phyloP scores from a whole-genome alignment of 2,329 filamentous ascomycete genomes.

The Colletotrichum agaves region DNA sequence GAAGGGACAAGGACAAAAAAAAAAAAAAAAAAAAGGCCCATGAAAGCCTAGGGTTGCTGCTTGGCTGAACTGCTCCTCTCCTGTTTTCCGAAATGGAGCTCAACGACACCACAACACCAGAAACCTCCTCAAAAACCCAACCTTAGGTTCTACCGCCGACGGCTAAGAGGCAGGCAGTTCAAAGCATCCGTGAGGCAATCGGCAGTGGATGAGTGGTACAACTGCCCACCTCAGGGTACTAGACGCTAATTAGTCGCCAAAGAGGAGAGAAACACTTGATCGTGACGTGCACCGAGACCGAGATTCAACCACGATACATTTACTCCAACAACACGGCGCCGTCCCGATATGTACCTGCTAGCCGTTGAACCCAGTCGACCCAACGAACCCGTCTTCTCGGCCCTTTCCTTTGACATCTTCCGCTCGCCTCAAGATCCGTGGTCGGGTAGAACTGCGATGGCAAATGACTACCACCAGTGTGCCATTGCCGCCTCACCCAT shows the following conservation, averaged over 20 bases:
- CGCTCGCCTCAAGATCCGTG: slow-evolving; percentile 1
- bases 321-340: slow-evolving; percentile 4
- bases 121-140: neutral
- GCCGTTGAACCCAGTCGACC: neutral
- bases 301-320: slow-evolving; percentile 9
- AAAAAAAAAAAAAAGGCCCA: too few relatives aligned
- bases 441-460: slow-evolving; percentile 7
- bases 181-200: slow-evolving; percentile 8
- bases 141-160: slow-evolving; percentile 6
- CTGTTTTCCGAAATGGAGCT: slow-evolving; percentile 3
- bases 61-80: neutral
- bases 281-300: neutral
- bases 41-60: neutral
- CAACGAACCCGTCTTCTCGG: slow-evolving; percentile 26
- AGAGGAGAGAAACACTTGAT: slow-evolving; percentile 4
- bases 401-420: slow-evolving; percentile 22
- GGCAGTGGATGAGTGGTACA: slow-evolving; percentile 2
- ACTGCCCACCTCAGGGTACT: neutral
- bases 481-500: slow-evolving; percentile 17
- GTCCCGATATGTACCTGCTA: slow-evolving; percentile 21
- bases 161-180: slow-evolving; percentile 6
- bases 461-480: neutral
- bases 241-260: neutral
- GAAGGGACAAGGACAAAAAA: too few relatives aligned
- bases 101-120: neutral